Percentiles rank a stretch among this genome's conserved stretches.
Conservation (phyloP, 352 stramenopile species). For the Achlya hypogyna region DNA sequence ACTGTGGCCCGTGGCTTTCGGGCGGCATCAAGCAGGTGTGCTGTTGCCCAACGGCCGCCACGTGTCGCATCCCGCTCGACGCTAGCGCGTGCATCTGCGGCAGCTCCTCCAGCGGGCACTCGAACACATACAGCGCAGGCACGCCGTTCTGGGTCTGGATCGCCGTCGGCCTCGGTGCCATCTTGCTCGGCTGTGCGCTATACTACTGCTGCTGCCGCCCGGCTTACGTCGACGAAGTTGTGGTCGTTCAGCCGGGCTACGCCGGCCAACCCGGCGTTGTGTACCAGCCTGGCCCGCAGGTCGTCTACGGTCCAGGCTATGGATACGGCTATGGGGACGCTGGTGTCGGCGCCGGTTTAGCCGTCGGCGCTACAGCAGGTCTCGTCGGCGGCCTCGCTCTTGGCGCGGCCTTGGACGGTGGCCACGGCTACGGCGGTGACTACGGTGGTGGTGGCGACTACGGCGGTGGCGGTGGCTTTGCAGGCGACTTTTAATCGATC, state of each 20-base stretch:
- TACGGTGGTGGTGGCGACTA: background rate
- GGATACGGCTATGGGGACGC: no score
- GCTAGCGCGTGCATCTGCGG: constrained; percentile 11
- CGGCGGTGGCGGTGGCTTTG: constrained; percentile 8
- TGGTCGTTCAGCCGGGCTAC: constrained; percentile 2
- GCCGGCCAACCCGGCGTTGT: background rate
- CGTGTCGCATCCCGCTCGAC: constrained; percentile 7
- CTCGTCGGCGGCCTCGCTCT: constrained; percentile 4
- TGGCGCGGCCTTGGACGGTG: constrained; percentile 14
- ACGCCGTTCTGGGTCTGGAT: constrained; percentile 20
- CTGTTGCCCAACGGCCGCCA: constrained; percentile 7
- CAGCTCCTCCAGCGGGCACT: no score
- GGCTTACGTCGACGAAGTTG: background rate
- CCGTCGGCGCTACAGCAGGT: constrained; percentile 1
- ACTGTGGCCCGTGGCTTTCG: constrained; percentile 17
- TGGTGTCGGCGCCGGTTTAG: constrained; percentile 3
- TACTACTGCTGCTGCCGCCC: constrained; percentile 6
- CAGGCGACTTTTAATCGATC: constrained; percentile 18
- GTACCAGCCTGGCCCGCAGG: background rate
- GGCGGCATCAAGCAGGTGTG: constrained; percentile 18
- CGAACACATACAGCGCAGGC: background rate
- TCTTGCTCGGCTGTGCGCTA: background rate
- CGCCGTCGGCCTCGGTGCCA: background rate
- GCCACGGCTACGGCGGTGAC: constrained; percentile 1
- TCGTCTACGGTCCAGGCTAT: no score